Evolutionary conservation across 2,329 filamentous ascomycete genomes (phyloP).

Genomic region (Colletotrichum graminicola): DNA sequence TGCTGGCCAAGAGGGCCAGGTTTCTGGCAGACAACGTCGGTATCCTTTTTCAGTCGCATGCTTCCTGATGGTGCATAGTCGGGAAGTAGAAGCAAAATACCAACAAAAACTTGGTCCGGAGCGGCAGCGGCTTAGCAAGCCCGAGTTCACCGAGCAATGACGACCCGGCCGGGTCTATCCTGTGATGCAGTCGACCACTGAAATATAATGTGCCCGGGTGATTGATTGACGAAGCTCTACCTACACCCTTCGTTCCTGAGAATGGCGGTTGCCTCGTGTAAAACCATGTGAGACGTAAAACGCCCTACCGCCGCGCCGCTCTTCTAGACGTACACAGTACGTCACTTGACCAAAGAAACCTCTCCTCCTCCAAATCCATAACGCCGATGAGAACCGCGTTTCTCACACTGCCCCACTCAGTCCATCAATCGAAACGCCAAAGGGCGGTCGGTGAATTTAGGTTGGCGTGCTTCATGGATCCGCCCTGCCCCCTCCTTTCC

Average conservation of each 20-base stretch:
- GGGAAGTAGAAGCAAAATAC: background rate
- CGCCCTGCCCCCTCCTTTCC: background rate
- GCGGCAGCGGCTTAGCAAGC: background rate
- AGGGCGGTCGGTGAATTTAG: background rate
- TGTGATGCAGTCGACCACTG: background rate
- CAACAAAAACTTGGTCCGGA: background rate
- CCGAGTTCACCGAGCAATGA: background rate
- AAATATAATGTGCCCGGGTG: background rate
- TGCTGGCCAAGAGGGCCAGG: background rate
- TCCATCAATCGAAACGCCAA: background rate
- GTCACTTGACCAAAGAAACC: background rate
- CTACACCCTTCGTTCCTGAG: background rate
- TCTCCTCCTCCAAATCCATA: background rate
- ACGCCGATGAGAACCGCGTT: background rate
- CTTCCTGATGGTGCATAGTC: background rate
- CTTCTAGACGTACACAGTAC: too few relatives aligned
- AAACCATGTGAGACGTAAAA: background rate
- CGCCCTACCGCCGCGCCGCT: background rate
- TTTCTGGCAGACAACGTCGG: background rate
- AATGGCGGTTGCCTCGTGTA: background rate
- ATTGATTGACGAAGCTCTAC: background rate
- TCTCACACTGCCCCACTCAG: background rate
- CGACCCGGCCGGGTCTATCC: background rate
- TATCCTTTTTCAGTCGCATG: background rate
- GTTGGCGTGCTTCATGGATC: constrained; percentile 33